These are phyloP conservation scores for Aspergillus egyptiacus DNA, from an alignment of 495 filamentous ascomycete genomes.

Conservation along the genomic window DNA sequence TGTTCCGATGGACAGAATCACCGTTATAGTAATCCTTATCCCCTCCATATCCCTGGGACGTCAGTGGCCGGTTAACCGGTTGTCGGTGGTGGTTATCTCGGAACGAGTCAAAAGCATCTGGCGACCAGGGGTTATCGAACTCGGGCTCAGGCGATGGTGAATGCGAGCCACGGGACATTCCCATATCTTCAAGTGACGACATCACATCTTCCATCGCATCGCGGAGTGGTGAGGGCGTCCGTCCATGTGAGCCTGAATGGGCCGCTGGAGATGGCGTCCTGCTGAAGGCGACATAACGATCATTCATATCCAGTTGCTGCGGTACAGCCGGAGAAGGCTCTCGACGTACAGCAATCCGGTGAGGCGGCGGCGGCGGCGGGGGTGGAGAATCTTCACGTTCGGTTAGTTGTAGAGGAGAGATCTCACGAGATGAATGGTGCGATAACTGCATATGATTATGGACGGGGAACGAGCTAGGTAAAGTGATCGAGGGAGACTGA, in stretches of 20 bases:
- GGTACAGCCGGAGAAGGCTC: constrained; percentile 30
- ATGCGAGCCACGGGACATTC: constrained; percentile 48
- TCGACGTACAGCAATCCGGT: constrained; percentile 31
- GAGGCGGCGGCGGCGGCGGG: constrained; percentile 39
- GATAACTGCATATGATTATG: constrained; percentile 23
- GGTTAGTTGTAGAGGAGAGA: constrained; percentile 29
- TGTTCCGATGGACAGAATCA: constrained; percentile 28
- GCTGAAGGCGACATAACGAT: constrained; percentile 41
- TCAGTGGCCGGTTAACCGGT: constrained; percentile 52
- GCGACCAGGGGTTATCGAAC: constrained; percentile 79
- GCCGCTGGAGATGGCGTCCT: constrained; percentile 58
- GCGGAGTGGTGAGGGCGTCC: constrained; percentile 85
- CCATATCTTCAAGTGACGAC: constrained; percentile 89
- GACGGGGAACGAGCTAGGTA: background rate
- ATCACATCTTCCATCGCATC: constrained; percentile 99
- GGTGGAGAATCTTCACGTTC: constrained; percentile 43
- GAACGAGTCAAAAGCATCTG: constrained; percentile 73
- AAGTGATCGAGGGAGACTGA: background rate
- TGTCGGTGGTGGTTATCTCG: constrained; percentile 29
- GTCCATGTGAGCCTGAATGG: constrained; percentile 55
- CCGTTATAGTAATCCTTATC: constrained; percentile 43
- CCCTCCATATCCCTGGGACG: constrained; percentile 62
- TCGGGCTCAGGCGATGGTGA: constrained; percentile 46
- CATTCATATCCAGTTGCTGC: constrained; percentile 42
- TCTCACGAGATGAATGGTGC: constrained; percentile 29